phyloP scores from a whole-genome alignment of 331 rosid genomes.

The Cucumis variabilis region DNA sequence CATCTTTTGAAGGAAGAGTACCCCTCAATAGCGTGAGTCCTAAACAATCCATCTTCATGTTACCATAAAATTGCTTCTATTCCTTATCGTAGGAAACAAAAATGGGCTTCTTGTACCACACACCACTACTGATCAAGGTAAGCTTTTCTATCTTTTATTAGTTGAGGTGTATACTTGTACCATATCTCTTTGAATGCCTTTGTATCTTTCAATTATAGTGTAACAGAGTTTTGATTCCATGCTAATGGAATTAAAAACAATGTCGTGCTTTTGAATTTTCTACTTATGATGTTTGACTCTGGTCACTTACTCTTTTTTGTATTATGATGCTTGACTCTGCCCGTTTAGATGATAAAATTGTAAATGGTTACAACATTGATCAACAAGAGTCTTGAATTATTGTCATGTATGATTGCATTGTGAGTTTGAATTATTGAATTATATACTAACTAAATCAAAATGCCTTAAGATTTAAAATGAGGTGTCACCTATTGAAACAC shows the following conservation, averaged over 20 bases:
- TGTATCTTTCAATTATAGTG: not conserved
- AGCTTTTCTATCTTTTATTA: not conserved
- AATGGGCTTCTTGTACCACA: slow-evolving; percentile 98
- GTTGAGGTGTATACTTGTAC: not conserved
- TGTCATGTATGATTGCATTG: not conserved
- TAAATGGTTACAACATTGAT: not conserved
- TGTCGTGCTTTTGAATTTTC: too few species aligned
- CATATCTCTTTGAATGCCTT: not conserved
- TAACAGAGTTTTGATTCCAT: too few species aligned
- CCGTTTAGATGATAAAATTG: not conserved
- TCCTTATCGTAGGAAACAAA: slow-evolving; percentile 68
- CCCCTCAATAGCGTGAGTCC: not conserved
- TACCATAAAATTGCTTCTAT: not conserved
- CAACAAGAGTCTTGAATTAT: not conserved
- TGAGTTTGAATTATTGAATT: not conserved
- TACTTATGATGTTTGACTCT: too few species aligned
- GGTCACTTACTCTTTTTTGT: not conserved
- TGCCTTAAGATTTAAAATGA: too few species aligned
- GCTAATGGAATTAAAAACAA: too few species aligned
- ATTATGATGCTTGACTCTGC: not conserved
- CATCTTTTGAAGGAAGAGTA: not conserved
- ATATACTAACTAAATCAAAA: too few species aligned
- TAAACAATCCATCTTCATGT: not conserved
- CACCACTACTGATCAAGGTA: slow-evolving; percentile 89
- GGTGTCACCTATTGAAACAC: too few species aligned